phyloP scores from a whole-genome alignment of 768 basidiomycete genomes.

The Agrocybe chaxingu region DNA sequence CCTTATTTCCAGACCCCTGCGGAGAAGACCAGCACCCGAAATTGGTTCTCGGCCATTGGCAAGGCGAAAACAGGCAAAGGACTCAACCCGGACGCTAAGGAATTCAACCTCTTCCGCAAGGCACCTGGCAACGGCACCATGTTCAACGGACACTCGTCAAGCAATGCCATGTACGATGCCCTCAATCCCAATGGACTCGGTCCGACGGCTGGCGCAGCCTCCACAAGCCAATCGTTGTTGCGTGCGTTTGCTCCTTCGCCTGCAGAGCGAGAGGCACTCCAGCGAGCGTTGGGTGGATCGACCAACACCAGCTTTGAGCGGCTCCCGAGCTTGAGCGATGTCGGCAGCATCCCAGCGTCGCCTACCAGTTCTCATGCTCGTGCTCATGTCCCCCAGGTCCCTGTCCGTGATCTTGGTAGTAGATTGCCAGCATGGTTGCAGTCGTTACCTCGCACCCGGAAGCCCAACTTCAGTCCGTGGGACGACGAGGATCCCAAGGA shows the following conservation, averaged over 20 bases:
- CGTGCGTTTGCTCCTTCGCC: conserved; percentile 88
- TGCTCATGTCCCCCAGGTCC: conserved; percentile 22
- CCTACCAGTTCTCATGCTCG: conserved; percentile 50
- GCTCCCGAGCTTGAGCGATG: conserved; percentile 74
- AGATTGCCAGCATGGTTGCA: conserved; percentile 67
- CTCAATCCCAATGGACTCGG: conserved; percentile 61
- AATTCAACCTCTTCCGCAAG: conserved; percentile 57
- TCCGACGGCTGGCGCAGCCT: conserved; percentile 29
- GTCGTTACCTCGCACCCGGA: conserved; percentile 60
- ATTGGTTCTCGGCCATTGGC: conserved; percentile 9
- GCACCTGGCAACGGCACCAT: conserved; percentile 13
- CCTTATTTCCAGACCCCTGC: conserved; percentile 3
- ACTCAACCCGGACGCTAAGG: conserved; percentile 85
- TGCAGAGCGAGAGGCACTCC: conserved; percentile 81
- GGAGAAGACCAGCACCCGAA: conserved; percentile 8
- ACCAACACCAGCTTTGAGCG: conserved; percentile 75
- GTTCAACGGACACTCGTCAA: conserved; percentile 10
- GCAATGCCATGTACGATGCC: conserved; percentile 41
- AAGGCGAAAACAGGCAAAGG: conserved; percentile 55
- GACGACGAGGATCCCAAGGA: conserved; percentile 59
- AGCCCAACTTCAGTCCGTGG: conserved; percentile 80
- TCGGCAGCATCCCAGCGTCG: conserved; percentile 69
- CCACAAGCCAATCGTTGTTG: conserved; percentile 49
- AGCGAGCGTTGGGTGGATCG: conserved; percentile 73
- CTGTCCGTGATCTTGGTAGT: conserved; percentile 25